Percentiles rank a stretch among this genome's conserved stretches.
Evolutionary conservation across 306 rosid genomes (phyloP).

Genomic region (Crotalaria pallida): DNA sequence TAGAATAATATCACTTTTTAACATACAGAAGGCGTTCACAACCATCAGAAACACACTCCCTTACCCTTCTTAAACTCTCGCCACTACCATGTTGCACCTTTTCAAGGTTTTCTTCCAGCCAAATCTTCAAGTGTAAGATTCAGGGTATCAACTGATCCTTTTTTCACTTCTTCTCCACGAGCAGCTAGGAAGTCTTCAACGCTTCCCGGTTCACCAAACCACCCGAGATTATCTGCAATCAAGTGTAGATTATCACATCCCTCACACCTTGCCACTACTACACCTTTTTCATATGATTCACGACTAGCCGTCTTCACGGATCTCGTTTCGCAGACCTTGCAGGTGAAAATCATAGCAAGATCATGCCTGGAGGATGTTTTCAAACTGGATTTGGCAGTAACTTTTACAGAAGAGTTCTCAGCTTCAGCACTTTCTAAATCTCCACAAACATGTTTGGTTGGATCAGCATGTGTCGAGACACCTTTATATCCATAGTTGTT

Average conservation of each 20-base stretch:
- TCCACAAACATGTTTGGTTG: constrained; percentile 27
- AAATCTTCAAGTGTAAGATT: constrained; percentile 72
- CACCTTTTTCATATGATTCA: constrained; percentile 80
- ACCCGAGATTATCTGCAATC: constrained; percentile 80
- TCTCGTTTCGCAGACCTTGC: constrained; percentile 91
- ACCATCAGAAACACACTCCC: not conserved
- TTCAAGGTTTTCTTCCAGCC: constrained; percentile 51
- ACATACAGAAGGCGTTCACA: not conserved
- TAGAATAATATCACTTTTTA: not conserved
- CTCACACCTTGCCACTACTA: constrained; percentile 76
- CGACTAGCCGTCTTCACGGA: constrained; percentile 71
- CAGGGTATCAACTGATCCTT: constrained; percentile 60
- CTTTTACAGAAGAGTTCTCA: constrained; percentile 24
- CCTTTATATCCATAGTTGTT: constrained; percentile 28
- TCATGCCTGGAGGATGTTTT: constrained; percentile 85
- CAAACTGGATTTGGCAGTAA: constrained; percentile 47
- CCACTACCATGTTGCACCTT: not conserved
- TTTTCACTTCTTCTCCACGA: constrained; percentile 80
- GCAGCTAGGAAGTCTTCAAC: constrained; percentile 74
- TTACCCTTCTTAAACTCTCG: not conserved
- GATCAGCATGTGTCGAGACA: constrained; percentile 31
- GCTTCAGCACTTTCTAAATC: constrained; percentile 34
- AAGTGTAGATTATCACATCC: constrained; percentile 84
- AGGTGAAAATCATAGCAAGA: constrained; percentile 86
- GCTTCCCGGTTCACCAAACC: constrained; percentile 79